Evolutionary conservation across 75 land plant genomes (phyloP).

Genomic region (Pinus albicaulis): DNA sequence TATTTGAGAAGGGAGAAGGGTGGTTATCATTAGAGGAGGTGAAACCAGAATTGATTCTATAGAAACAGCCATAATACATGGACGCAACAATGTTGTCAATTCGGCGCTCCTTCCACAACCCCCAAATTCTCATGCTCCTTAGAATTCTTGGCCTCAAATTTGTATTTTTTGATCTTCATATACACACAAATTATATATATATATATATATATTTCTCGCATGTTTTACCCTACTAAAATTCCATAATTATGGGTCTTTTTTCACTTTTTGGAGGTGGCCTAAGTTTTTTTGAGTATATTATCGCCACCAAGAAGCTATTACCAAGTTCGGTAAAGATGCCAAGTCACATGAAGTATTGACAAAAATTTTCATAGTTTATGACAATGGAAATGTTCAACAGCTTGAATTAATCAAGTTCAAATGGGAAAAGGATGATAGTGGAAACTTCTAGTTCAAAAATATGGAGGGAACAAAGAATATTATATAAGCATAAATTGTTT

Average conservation of each 20-base stretch:
- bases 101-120: constrained; percentile 91
- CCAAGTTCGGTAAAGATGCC: constrained; percentile 79
- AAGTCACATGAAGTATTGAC: constrained; percentile 83
- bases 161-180: not conserved
- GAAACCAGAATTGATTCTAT: constrained; percentile 98
- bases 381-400: constrained; percentile 68
- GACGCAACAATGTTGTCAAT: constrained; percentile 68
- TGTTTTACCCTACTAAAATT: not conserved
- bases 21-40: constrained; percentile 97
- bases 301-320: constrained; percentile 52
- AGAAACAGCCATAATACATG: constrained; percentile 90
- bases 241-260: not conserved
- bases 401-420: constrained; percentile 72
- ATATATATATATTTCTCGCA: not conserved
- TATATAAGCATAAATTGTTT: constrained; percentile 83
- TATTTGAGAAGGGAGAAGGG: constrained; percentile 91
- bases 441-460: constrained; percentile 77
- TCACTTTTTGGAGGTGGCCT: constrained; percentile 77
- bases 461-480: constrained; percentile 80
- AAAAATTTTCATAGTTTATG: constrained; percentile 83
- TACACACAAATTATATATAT: not conserved
- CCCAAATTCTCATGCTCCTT: constrained; percentile 71
- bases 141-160: constrained; percentile 99
- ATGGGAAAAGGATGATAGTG: constrained; percentile 88
- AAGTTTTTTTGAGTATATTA: constrained; percentile 89